A percentile compares a stretch with the other conserved stretches of the same genome.
phyloP scores from a whole-genome alignment of 2,329 filamentous ascomycete genomes.

The Parascedosporium putredinis region DNA sequence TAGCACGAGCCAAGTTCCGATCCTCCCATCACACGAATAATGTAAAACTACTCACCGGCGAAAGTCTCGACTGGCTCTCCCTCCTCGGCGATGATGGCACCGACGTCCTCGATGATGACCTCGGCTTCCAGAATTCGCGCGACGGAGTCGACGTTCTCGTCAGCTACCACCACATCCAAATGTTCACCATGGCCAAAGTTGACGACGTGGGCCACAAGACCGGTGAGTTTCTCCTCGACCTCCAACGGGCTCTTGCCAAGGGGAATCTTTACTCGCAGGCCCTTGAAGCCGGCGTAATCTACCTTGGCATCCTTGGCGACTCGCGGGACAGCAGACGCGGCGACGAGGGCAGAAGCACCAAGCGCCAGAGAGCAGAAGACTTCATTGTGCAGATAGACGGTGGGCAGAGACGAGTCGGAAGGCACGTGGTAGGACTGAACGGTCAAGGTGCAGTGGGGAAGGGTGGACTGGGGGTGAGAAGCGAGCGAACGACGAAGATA shows the following conservation, averaged over 20 bases:
- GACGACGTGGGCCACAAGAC: neutral
- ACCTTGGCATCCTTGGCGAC: neutral
- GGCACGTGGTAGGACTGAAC: neutral
- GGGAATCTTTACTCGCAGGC: neutral
- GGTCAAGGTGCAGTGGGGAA: neutral
- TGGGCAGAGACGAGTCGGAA: neutral
- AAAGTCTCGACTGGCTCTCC: neutral
- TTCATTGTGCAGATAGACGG: neutral
- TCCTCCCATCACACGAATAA: neutral
- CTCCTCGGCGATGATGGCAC: neutral
- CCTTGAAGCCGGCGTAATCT: neutral
- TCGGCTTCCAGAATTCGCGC: neutral
- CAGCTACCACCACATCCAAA: neutral
- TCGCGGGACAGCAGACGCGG: neutral
- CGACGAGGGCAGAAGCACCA: neutral
- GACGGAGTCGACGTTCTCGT: neutral
- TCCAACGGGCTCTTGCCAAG: neutral
- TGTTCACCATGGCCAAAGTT: neutral
- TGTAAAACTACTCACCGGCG: neutral
- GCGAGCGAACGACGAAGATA: too few species aligned
- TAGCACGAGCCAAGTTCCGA: neutral
- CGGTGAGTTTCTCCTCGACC: neutral
- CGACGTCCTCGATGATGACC: neutral
- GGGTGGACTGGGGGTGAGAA: neutral
- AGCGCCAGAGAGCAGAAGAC: neutral